phyloP scores from a whole-genome alignment of 2,329 filamentous ascomycete genomes.

The Blumeria hordei region DNA sequence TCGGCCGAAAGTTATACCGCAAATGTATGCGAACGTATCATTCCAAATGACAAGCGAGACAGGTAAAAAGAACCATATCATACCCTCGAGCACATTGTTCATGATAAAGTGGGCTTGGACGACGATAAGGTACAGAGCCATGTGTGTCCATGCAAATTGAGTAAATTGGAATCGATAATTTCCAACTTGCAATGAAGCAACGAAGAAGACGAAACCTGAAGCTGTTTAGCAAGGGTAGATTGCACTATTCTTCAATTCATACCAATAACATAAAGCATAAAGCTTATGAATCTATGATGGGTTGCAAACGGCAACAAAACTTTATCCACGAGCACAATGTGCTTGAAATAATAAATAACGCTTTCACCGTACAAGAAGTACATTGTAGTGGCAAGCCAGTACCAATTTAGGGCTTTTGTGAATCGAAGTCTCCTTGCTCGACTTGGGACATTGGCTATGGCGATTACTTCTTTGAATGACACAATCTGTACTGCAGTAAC shows the following conservation, averaged over 20 bases:
- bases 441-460: constrained; percentile 85
- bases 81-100: constrained; percentile 98
- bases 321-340: constrained; percentile 85
- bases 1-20: constrained; percentile 85
- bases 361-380: constrained; percentile 98
- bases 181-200: constrained; percentile 77
- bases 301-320: constrained; percentile 82
- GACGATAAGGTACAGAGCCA: constrained; percentile 94
- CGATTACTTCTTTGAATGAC: constrained; percentile 97
- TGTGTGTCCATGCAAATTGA: constrained; percentile 98
- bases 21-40: constrained; percentile 95
- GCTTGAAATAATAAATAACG: constrained; percentile 99
- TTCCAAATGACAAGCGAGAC: constrained; percentile 92
- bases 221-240: constrained; percentile 10
- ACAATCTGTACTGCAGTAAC: constrained; percentile 88
- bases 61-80: constrained; percentile 99
- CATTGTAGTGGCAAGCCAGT: constrained; percentile 96
- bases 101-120: constrained; percentile 98
- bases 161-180: constrained; percentile 98
- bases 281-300: constrained; percentile 96
- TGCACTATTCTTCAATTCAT: neutral
- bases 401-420: constrained; percentile 96
- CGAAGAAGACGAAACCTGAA: constrained; percentile 90
- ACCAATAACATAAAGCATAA: constrained; percentile 95
- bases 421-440: constrained; percentile 74